Conservation (phyloP, 257 asterid genomes). For the Lavandula angustifolia region DNA sequence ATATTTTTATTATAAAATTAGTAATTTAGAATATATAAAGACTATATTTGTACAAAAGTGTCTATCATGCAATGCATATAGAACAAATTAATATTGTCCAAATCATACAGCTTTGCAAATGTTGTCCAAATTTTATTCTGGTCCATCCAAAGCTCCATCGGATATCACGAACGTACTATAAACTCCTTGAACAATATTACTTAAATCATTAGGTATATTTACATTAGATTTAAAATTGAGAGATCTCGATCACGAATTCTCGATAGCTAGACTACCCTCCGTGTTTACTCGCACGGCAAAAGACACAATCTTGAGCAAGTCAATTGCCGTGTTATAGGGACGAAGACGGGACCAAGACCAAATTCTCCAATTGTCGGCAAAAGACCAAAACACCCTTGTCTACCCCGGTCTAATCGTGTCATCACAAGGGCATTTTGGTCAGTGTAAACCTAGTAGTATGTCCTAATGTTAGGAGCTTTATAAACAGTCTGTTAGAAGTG, state of each 20-base stretch:
- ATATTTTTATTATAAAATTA: too few relatives aligned
- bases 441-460: neutral
- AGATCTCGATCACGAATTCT: too few relatives aligned
- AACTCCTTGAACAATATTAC: neutral
- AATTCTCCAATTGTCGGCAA: neutral
- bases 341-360: slow-evolving; percentile 22
- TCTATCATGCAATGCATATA: neutral
- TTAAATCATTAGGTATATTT: too few relatives aligned
- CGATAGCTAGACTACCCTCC: too few relatives aligned
- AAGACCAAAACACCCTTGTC: slow-evolving; percentile 21
- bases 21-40: too few relatives aligned
- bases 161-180: slow-evolving; percentile 1
- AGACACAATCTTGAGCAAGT: slow-evolving; percentile 36
- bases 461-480: slow-evolving; percentile 3
- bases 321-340: slow-evolving; percentile 42
- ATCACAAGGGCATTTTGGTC: slow-evolving; percentile 29
- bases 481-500: slow-evolving; percentile 29
- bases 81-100: slow-evolving; percentile 11
- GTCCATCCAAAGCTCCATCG: slow-evolving; percentile 36
- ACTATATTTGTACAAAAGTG: neutral
- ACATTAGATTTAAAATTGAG: too few relatives aligned
- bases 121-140: slow-evolving; percentile 30
- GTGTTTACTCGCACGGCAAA: neutral
- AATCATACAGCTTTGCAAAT: slow-evolving; percentile 25
- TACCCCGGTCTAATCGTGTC: neutral